Conservation (phyloP, 345 rosid genomes). For the Raphanus raphanistrum region DNA sequence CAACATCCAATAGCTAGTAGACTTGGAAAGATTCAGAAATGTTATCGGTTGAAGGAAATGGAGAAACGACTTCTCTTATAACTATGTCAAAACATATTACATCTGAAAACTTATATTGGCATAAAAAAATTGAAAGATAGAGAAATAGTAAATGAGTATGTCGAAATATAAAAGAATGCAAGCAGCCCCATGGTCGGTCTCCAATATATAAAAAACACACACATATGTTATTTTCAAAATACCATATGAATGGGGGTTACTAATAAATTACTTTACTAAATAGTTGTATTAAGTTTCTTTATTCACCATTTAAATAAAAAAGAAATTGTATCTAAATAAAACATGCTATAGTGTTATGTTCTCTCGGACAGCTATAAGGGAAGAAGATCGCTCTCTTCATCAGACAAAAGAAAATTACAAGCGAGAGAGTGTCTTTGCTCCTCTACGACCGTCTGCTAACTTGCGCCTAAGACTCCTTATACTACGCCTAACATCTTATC, state of each 20-base stretch:
- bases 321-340: background rate
- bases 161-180: background rate
- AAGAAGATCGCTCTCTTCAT: constrained; percentile 33
- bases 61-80: background rate
- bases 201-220: background rate
- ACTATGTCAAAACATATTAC: background rate
- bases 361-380: constrained; percentile 29
- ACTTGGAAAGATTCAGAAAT: background rate
- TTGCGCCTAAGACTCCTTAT: constrained; percentile 22
- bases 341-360: background rate
- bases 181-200: background rate
- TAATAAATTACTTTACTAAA: background rate
- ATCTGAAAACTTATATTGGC: background rate
- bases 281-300: background rate
- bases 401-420: constrained; percentile 33
- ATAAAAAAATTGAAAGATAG: background rate
- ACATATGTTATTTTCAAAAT: background rate
- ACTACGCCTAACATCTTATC: constrained; percentile 31
- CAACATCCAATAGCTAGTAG: too few relatives aligned
- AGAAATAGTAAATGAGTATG: background rate
- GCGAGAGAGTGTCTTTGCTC: constrained; percentile 49
- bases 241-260: background rate
- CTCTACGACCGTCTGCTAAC: constrained; percentile 59
- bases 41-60: background rate
- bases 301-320: background rate